Base-by-base conservation (phyloP, 345 rosid species). In the Erucastrum elatum region DNA sequence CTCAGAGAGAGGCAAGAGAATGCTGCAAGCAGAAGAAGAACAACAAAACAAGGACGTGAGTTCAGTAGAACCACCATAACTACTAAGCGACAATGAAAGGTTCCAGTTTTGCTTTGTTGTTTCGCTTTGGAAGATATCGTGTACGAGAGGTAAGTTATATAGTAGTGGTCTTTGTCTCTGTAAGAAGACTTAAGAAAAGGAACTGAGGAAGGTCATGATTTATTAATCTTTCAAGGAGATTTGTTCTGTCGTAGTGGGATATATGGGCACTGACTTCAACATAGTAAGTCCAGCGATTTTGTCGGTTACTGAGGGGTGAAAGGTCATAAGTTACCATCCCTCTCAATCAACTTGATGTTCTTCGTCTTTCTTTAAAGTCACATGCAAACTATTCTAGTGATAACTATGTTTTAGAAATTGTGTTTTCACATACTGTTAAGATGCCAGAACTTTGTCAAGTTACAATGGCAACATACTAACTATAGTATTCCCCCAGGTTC, bases 1-100 rank as follows among this genome's bases (percentile, higher is more conserved):
- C 65, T 30, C 0, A 21, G 33, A 16, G 58, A 68, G 51, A 71
- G 74, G 15, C 68, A 70, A 39, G 15, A 53, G 30, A 82, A 44
- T 33, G 75, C 63, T 21, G 76, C 67, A 49, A 84, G 80, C 29
- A 79, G 37, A 58, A 49, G 30, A 66, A 72, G 39, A 72, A 4
- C 37, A 39, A 4, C 60, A 41, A 72, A 78, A 71, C 67, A 71
- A 71, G 53, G 34, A 4, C 49, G 60, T 64, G 8, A 64, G n/a
- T 4, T 37, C 17, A 13, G 12, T 51, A 53, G 15, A 77, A 34
- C 65, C 71, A 70, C 25, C 75, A 64, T 63, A 53, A 11, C 64
- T 33, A 29, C 15, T 26, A 46, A 46, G 53, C 2, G 21, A 30
- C 30, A 61, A 0, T 29, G 10, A 12, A 13, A 11, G 59, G 8